Evolutionary conservation across 495 filamentous ascomycete species (phyloP).

Genomic region (Chaetomium cochliodes): DNA sequence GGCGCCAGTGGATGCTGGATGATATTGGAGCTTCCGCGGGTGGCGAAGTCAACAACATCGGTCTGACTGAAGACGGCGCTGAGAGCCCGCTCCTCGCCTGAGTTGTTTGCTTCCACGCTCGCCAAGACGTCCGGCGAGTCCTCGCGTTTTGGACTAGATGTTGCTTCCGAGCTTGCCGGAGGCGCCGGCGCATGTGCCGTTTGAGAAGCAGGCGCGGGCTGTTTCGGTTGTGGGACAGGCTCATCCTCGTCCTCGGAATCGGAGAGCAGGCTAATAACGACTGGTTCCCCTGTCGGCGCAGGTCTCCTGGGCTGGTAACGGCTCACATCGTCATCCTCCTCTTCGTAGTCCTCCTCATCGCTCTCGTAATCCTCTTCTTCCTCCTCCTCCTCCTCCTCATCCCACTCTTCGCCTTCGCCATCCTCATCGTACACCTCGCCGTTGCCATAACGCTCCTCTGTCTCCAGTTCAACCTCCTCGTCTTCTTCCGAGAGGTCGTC

Average conservation of each 20-base stretch:
- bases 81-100: background rate
- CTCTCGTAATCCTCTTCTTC: slow-evolving; percentile 25
- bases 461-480: slow-evolving; percentile 32
- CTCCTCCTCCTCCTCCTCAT: slow-evolving; percentile 34
- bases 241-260: slow-evolving; percentile 40
- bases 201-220: slow-evolving; percentile 7
- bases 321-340: slow-evolving; percentile 10
- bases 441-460: slow-evolving; percentile 23
- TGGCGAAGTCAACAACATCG: slow-evolving; percentile 28
- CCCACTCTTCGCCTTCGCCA: slow-evolving; percentile 26
- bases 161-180: background rate
- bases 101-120: slow-evolving; percentile 4
- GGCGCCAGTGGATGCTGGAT: slow-evolving; percentile 2
- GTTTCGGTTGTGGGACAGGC: slow-evolving; percentile 18
- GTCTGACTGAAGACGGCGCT: slow-evolving; percentile 6
- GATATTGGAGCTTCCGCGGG: background rate
- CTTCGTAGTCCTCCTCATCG: slow-evolving; percentile 27
- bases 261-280: slow-evolving; percentile 41
- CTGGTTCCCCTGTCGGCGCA: slow-evolving; percentile 25
- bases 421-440: slow-evolving; percentile 34
- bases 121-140: background rate
- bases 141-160: background rate
- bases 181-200: background rate
- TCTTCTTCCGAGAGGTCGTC: slow-evolving; percentile 41
- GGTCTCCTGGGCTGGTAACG: slow-evolving; percentile 11